Evolutionary conservation across 257 asterid genomes (phyloP).

Genomic region (Rehmannia glutinosa): DNA sequence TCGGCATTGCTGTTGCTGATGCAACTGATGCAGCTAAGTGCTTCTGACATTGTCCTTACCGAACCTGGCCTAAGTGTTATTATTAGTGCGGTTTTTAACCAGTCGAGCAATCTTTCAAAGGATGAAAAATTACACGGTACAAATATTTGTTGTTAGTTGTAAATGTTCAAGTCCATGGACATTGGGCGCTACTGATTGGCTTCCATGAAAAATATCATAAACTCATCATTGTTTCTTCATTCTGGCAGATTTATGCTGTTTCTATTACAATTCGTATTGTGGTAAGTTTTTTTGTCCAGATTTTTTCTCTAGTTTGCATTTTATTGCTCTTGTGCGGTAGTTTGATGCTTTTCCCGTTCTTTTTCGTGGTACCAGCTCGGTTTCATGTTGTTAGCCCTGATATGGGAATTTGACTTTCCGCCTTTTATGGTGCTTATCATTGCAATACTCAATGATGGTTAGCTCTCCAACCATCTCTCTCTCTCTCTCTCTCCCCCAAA

Average conservation of each 20-base stretch:
- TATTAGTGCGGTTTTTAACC: conserved; percentile 95
- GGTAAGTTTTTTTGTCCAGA: conserved; percentile 42
- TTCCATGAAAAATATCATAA: background rate
- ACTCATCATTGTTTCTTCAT: background rate
- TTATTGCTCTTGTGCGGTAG: background rate
- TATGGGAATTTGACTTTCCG: conserved; percentile 95
- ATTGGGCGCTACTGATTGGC: background rate
- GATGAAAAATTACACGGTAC: conserved; percentile 98
- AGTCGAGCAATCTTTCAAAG: conserved; percentile 97
- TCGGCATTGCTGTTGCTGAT: conserved; percentile 97
- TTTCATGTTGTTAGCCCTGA: conserved; percentile 91
- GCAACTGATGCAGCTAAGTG: conserved; percentile 99
- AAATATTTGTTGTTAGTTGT: background rate
- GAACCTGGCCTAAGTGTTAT: conserved; percentile 99
- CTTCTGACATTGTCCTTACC: conserved; percentile 96
- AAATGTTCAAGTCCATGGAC: background rate
- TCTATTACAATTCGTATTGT: conserved; percentile 98
- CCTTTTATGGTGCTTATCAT: conserved; percentile 99
- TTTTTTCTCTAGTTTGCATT: background rate
- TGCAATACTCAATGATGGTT: conserved; percentile 93
- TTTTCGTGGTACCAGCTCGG: conserved; percentile 67
- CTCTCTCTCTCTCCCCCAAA: background rate
- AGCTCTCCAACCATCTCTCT: conserved; percentile 17
- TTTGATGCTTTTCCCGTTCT: background rate
- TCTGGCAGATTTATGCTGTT: conserved; percentile 89